Percentiles rank a stretch among this genome's conserved stretches.
These are phyloP conservation scores for Withania somnifera DNA, from an alignment of 305 asterid species.

Conservation along the genomic window DNA sequence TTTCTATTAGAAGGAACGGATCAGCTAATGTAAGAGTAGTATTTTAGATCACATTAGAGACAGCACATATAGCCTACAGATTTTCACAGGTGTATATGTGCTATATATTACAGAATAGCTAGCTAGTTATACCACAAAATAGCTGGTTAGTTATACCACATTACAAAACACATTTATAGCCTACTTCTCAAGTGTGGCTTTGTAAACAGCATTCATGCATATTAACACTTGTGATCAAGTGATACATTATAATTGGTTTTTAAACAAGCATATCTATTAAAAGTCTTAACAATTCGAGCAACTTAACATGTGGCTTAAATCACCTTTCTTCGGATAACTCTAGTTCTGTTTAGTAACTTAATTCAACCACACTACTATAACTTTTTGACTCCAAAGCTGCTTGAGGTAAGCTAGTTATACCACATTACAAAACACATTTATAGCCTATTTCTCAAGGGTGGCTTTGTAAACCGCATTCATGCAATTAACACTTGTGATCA, in stretches of 20 bases:
- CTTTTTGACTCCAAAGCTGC: neutral
- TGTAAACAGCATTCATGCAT: neutral
- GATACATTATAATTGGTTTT: neutral
- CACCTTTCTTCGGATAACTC: neutral
- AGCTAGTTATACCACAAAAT: no score
- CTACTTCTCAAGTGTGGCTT: neutral
- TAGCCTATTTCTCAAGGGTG: neutral
- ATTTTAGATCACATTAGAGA: neutral
- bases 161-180: neutral
- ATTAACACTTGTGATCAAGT: neutral
- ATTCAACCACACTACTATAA: neutral
- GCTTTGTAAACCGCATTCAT: neutral
- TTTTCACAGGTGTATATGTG: no score
- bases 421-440: neutral
- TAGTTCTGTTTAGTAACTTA: neutral
- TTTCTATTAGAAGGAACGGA: neutral
- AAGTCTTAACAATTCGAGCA: neutral
- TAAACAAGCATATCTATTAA: neutral
- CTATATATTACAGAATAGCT: no score
- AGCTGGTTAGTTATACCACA: neutral
- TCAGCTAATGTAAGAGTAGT: neutral
- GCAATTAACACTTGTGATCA: neutral
- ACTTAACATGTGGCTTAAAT: neutral
- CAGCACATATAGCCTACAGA: neutral
- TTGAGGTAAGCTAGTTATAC: neutral